phyloP scores from a whole-genome alignment of 2,329 filamentous ascomycete species.

The Hypoxylon sp. region DNA sequence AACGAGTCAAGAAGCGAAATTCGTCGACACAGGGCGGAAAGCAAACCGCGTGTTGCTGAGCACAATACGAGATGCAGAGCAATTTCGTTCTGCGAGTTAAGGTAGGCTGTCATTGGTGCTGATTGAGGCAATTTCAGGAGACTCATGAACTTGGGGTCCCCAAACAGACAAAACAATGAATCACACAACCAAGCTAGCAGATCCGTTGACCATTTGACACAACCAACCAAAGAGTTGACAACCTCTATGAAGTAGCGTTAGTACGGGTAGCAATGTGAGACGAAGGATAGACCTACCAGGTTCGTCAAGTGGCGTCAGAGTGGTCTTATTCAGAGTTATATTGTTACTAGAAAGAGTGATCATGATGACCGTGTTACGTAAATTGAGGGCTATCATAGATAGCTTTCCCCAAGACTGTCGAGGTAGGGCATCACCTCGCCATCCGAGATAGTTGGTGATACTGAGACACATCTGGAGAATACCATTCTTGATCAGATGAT shows the following conservation, averaged over 20 bases:
- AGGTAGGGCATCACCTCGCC: constrained; percentile 67
- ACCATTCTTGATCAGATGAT: constrained; percentile 76
- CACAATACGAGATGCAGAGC: constrained; percentile 73
- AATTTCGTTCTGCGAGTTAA: constrained; percentile 64
- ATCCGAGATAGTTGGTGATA: constrained; percentile 81
- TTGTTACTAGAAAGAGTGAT: constrained; percentile 69
- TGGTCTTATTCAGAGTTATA: constrained; percentile 62
- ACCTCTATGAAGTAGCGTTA: constrained; percentile 62
- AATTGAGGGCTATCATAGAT: constrained; percentile 76
- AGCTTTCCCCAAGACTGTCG: constrained; percentile 77
- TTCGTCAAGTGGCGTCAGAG: constrained; percentile 69
- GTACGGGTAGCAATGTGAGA: constrained; percentile 6
- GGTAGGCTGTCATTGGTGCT: constrained; percentile 58
- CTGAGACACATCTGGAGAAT: constrained; percentile 79
- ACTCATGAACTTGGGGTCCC: constrained; percentile 60
- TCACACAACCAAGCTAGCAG: constrained; percentile 71
- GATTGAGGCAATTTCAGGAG: constrained; percentile 59
- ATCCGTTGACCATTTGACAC: constrained; percentile 81
- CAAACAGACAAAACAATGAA: constrained; percentile 63
- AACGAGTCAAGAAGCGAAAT: constrained; percentile 65
- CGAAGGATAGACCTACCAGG: constrained; percentile 55
- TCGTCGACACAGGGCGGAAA: constrained; percentile 73
- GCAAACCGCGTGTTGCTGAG: constrained; percentile 76
- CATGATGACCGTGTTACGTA: constrained; percentile 75
- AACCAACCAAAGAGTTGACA: constrained; percentile 75